Conservation (phyloP, 2,329 filamentous ascomycete species). For the Lachnellula arida region DNA sequence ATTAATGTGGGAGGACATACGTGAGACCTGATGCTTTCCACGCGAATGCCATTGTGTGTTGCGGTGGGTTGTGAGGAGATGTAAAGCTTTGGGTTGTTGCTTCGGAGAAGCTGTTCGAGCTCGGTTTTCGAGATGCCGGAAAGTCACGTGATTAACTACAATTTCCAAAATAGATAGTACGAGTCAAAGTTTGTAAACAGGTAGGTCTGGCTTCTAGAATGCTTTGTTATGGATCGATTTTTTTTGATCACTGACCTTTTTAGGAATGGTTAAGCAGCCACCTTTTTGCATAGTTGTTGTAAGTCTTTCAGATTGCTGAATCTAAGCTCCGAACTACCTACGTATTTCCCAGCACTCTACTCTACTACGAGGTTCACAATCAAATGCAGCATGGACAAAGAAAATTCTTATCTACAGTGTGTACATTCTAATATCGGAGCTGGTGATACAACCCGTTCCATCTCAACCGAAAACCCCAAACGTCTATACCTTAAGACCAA, state of each 20-base stretch:
- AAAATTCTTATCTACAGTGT: conserved; percentile 32
- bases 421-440: conserved; percentile 30
- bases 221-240: too few relatives aligned
- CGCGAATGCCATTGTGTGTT: conserved; percentile 73
- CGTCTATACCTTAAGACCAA: conserved; percentile 88
- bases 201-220: too few relatives aligned
- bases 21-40: conserved; percentile 97
- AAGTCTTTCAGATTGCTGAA: too few relatives aligned
- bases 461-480: conserved; percentile 25
- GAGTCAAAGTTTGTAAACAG: too few relatives aligned
- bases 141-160: neutral
- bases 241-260: too few relatives aligned
- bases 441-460: conserved; percentile 33
- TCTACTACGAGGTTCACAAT: too few relatives aligned
- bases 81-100: conserved; percentile 13
- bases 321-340: too few relatives aligned
- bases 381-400: conserved; percentile 2
- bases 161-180: too few relatives aligned
- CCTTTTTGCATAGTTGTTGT: too few relatives aligned
- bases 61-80: conserved; percentile 19
- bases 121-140: conserved; percentile 5
- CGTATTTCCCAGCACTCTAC: too few relatives aligned
- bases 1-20: conserved; percentile 21
- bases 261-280: too few relatives aligned
- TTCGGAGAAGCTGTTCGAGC: conserved; percentile 12